These are phyloP conservation scores for Quercus lobata DNA, from an alignment of 331 rosid species.

Conservation along the genomic window DNA sequence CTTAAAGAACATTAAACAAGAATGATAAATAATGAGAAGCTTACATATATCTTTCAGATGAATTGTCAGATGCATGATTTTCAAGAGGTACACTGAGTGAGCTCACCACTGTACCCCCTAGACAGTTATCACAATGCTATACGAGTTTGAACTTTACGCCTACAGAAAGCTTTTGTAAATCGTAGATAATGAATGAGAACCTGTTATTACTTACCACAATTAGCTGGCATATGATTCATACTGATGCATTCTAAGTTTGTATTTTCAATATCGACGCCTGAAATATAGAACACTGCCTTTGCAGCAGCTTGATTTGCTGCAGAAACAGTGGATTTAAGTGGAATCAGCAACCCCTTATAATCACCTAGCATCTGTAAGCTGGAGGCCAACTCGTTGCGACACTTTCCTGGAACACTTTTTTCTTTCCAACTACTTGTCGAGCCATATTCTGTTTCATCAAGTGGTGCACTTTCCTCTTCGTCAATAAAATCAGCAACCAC, in stretches of 20 bases:
- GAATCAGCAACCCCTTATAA: constrained; percentile 74
- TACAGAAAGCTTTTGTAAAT: not conserved
- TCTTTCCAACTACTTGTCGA: constrained; percentile 53
- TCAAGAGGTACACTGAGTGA: not conserved
- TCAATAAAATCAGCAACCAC: constrained; percentile 80
- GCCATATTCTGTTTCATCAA: constrained; percentile 42
- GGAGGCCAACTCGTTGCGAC: constrained; percentile 59
- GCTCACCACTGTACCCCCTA: not conserved
- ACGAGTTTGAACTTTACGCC: not conserved
- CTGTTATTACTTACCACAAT: constrained; percentile 57
- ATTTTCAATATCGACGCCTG: constrained; percentile 67
- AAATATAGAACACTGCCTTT: constrained; percentile 77
- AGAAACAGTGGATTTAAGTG: constrained; percentile 65
- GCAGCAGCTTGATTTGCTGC: constrained; percentile 95
- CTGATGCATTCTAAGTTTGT: constrained; percentile 69
- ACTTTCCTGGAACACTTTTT: constrained; percentile 49
- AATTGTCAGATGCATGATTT: not conserved
- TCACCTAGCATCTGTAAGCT: constrained; percentile 88
- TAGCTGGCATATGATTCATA: constrained; percentile 67
- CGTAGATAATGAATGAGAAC: not conserved
- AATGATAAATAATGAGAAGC: not conserved
- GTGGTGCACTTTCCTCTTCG: constrained; percentile 65
- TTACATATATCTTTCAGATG: not conserved
- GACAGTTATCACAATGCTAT: not conserved
- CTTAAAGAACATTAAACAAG: not conserved